Conservation (phyloP, 495 filamentous ascomycete genomes). For the Neurospora sp. region DNA sequence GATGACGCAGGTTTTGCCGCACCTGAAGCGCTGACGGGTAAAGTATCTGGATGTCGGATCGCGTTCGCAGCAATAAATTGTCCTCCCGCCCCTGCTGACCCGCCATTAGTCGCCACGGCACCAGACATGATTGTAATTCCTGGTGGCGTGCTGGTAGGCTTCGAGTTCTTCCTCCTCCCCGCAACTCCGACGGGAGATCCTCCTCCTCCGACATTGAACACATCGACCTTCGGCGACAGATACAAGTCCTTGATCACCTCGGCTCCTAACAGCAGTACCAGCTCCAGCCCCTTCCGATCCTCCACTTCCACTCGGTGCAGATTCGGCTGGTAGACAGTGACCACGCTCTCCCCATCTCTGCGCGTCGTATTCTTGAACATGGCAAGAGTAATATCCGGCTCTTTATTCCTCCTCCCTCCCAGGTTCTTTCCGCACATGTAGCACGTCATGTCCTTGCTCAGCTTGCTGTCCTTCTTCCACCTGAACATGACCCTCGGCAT, state of each 20-base stretch:
- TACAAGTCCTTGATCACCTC: slow-evolving; percentile 83
- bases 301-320: slow-evolving; percentile 83
- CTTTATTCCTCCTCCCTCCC: slow-evolving; percentile 62
- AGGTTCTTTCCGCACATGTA: slow-evolving; percentile 67
- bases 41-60: neutral
- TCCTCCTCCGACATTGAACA: slow-evolving; percentile 64
- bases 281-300: slow-evolving; percentile 86
- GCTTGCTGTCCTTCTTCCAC: slow-evolving; percentile 84
- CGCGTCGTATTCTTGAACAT: slow-evolving; percentile 50
- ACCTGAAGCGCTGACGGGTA: neutral
- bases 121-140: slow-evolving; percentile 22
- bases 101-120: slow-evolving; percentile 7
- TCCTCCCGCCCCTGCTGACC: neutral
- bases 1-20: slow-evolving; percentile 18
- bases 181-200: slow-evolving; percentile 9
- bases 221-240: slow-evolving; percentile 53
- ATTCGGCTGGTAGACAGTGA: slow-evolving; percentile 91
- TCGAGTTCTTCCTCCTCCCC: slow-evolving; percentile 33
- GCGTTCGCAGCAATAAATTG: neutral
- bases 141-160: slow-evolving; percentile 18
- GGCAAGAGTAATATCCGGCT: slow-evolving; percentile 88
- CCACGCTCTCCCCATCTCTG: slow-evolving; percentile 19
- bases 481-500: slow-evolving; percentile 76
- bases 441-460: slow-evolving; percentile 72
- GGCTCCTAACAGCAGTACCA: slow-evolving; percentile 73